Percentiles rank a stretch among this genome's conserved stretches.
phyloP scores from a whole-genome alignment of 2,329 filamentous ascomycete genomes.

The Colletotrichum spinosum region DNA sequence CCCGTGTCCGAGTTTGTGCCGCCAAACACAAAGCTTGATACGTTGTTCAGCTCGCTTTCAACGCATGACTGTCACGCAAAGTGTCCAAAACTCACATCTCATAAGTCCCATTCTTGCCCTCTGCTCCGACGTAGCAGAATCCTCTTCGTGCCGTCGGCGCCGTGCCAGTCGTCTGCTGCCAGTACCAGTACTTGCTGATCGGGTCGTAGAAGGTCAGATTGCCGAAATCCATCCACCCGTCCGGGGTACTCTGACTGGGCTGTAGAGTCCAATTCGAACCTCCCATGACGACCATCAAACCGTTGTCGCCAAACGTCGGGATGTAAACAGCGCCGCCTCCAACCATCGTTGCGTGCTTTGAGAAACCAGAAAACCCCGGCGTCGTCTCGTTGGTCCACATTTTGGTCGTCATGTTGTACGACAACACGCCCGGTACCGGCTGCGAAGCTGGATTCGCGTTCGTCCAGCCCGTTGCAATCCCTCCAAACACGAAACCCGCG shows the following conservation, averaged over 20 bases:
- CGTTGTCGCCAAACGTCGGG: conserved; percentile 29
- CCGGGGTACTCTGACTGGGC: neutral
- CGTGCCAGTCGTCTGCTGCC: conserved; percentile 32
- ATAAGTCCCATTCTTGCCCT: conserved; percentile 30
- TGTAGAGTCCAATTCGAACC: conserved; percentile 7
- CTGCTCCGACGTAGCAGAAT: conserved; percentile 25
- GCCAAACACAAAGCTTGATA: conserved; percentile 35
- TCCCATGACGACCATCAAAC: conserved; percentile 30
- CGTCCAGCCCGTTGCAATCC: conserved; percentile 20
- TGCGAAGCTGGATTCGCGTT: conserved; percentile 4
- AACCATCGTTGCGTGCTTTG: conserved; percentile 20
- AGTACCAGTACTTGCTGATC: conserved; percentile 22
- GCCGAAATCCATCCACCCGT: conserved; percentile 28
- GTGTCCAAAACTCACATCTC: conserved; percentile 29
- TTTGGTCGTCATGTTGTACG: conserved; percentile 33
- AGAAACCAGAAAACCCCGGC: conserved; percentile 11
- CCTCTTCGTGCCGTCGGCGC: conserved; percentile 19
- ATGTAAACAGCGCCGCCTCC: conserved; percentile 26
- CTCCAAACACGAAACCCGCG: conserved; percentile 32
- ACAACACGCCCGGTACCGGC: conserved; percentile 12
- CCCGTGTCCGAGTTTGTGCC: conserved; percentile 16
- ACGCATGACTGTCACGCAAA: no score
- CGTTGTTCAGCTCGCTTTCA: neutral
- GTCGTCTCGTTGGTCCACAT: conserved; percentile 30
- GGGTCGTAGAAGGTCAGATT: conserved; percentile 38